Conservation (phyloP, 2,329 filamentous ascomycete species). For the Teratosphaeria viscida region DNA sequence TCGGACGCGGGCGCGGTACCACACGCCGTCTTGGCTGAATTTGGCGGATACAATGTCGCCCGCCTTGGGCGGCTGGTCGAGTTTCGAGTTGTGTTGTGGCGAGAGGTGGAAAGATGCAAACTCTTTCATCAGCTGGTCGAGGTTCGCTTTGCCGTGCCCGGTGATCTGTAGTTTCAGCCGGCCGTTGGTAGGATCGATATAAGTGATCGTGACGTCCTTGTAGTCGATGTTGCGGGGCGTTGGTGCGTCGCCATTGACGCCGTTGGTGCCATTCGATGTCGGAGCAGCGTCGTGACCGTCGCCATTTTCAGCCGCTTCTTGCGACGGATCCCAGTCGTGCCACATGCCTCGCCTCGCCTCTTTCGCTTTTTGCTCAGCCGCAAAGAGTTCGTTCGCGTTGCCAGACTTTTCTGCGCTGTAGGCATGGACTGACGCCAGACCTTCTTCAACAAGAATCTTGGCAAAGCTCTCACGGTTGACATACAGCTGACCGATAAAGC, state of each 20-base stretch:
- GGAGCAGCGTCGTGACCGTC: constrained; percentile 33
- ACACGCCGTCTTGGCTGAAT: constrained; percentile 80
- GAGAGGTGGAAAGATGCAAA: constrained; percentile 88
- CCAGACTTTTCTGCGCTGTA: constrained; percentile 95
- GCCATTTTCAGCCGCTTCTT: constrained; percentile 54
- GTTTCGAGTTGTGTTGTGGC: constrained; percentile 59
- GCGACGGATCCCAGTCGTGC: constrained; percentile 87
- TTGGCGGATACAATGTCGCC: constrained; percentile 86
- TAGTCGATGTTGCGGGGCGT: constrained; percentile 67
- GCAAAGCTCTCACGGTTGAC: constrained; percentile 93
- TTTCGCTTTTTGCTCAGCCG: constrained; percentile 82
- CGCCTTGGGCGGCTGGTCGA: constrained; percentile 71
- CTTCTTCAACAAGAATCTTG: constrained; percentile 86
- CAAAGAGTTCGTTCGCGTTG: constrained; percentile 75
- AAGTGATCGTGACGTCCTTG: constrained; percentile 84
- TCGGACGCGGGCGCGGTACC: constrained; percentile 87
- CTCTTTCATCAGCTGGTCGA: constrained; percentile 79
- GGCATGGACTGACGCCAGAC: constrained; percentile 79
- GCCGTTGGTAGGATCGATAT: constrained; percentile 66
- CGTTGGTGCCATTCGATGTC: constrained; percentile 37
- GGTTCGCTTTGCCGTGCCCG: constrained; percentile 70
- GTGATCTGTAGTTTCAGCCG: constrained; percentile 87
- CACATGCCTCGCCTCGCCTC: constrained; percentile 79
- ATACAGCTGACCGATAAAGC: constrained; percentile 91
- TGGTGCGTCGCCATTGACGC: constrained; percentile 38